A percentile compares a stretch with the other conserved stretches of the same genome.
Evolutionary conservation across 495 filamentous ascomycete species (phyloP).

Genomic region (Penicillium desertorum): DNA sequence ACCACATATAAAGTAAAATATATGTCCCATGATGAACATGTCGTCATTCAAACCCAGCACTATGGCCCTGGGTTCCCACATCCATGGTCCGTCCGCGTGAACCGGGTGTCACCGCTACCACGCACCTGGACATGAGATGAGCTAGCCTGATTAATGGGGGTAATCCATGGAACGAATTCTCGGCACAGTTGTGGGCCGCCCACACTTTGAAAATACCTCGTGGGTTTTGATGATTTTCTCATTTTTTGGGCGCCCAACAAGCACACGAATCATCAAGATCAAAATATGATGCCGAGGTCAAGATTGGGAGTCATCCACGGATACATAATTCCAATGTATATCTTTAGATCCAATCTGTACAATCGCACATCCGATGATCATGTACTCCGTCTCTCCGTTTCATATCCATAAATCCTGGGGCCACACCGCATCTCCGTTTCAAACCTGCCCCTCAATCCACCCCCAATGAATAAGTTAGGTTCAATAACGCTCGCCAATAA

Average conservation of each 20-base stretch:
- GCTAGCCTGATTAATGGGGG: conserved; percentile 19
- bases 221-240: neutral
- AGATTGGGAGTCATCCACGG: neutral
- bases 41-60: conserved; percentile 29
- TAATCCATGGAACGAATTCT: conserved; percentile 14
- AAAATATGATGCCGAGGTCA: neutral
- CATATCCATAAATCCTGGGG: neutral
- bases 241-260: neutral
- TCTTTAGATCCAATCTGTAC: neutral
- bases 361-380: neutral
- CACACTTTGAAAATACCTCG: neutral
- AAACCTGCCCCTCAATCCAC: neutral
- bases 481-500: neutral
- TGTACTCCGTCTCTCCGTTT: no score
- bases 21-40: conserved; percentile 11
- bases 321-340: neutral
- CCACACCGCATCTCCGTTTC: neutral
- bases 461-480: neutral
- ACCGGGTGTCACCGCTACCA: conserved; percentile 19
- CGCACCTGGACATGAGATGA: neutral
- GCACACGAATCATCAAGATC: neutral
- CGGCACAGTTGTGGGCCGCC: conserved; percentile 1
- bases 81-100: conserved; percentile 18
- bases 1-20: neutral
- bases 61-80: conserved; percentile 17